Evolutionary conservation across 2,329 filamentous ascomycete genomes (phyloP), one percentile per base, ranked within the genome.

Genomic region (Penicillium sp.): DNA sequence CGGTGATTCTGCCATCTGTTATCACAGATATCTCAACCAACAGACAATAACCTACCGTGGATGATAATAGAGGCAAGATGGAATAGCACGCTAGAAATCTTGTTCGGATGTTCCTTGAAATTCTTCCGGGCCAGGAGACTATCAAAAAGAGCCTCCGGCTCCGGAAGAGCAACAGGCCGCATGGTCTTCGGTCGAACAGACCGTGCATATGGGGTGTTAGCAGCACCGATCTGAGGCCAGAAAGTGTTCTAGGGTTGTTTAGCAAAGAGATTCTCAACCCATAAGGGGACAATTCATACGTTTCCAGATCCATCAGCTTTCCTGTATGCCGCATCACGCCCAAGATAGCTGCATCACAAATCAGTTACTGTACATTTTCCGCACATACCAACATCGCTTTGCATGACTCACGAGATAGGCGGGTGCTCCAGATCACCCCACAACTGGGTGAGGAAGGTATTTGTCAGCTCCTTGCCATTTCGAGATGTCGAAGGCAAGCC

Each of bases 31-130:
- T 16, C 18, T 26, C 40, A 18, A 26, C 11, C 6, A n/a, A 32
- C 10, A n/a, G 14, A 9, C 22, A 24, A 26, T 29, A 8, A 50
- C 67, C 40, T 71, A 71, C 79, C 78, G 61, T 84, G 82, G 50
- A 83, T 84, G 57, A 85, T 84, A 65, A 92, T 87, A 7, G 87
- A 85, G 0, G 88, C 89, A 42, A 89, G 77, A 61, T 91, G 90
- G 70, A 90, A 90, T 16, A 92, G 76, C 74, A 90, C 85, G 63
- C 85, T 87, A 0, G 88, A 91, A 39, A 92, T 85, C n/a, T 84
- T 82, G 49, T 87, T 87, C 0, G 87, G 85, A 68, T 90, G 89
- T 53, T 85, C 78, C 58, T 84, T 80, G 58, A 84, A 83, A n/a
- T 79, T 73, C 56, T 82, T 80, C 26, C 87, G 81, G 16, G 83